Base-by-base conservation (phyloP, 2,329 filamentous ascomycete genomes). In the Pseudogymnoascus sp. region DNA sequence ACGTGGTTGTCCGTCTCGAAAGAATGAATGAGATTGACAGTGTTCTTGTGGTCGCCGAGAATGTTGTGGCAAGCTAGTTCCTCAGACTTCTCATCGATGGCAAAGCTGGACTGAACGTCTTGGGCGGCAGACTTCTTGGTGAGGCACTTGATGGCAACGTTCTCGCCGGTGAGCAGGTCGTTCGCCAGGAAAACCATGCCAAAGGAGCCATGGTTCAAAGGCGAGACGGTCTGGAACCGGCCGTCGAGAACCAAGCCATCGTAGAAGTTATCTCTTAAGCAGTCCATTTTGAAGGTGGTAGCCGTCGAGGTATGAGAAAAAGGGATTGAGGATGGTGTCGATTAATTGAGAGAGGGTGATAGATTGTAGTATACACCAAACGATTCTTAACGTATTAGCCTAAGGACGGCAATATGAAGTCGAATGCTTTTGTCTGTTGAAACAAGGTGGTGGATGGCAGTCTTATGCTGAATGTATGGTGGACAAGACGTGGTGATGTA, bases 121-220 rank as follows among this genome's bases (percentile, higher is more conserved):
- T 86, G 85, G 65, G 82, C 80, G 56, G 89, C 85, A 8, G 84
- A 81, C 70, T 85, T 84, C 82, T 97, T 99, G 73, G 91, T 92
- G 75, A 97, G 80, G 76, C 93, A 97, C 80, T 99, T 99, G 83
- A 99, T 90, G 66, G 95, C 95, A 70, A 99, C 95, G 65, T 86
- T 84, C 65, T 95, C 82, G 70, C 87, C 85, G 65, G 90, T 96
- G 67, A 82, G 75, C 68, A 87, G 81, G 75, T 99, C 92, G 75
- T 84, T 89, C 65, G 93, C 95, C 78, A 92, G 88, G 78, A 97
- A 97, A 71, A 99, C 95, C 91, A 97, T 96, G 74, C 95, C 95
- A 74, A 97, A 99, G 63, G 95, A 97, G 70, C 95, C 95, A 83
- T 97, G 92, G 75, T 99, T 99, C 79, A 99, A 89, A 64, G 95